Evolutionary conservation across 2,329 filamentous ascomycete genomes (phyloP).

Genomic region (Penicillium oxalicum): DNA sequence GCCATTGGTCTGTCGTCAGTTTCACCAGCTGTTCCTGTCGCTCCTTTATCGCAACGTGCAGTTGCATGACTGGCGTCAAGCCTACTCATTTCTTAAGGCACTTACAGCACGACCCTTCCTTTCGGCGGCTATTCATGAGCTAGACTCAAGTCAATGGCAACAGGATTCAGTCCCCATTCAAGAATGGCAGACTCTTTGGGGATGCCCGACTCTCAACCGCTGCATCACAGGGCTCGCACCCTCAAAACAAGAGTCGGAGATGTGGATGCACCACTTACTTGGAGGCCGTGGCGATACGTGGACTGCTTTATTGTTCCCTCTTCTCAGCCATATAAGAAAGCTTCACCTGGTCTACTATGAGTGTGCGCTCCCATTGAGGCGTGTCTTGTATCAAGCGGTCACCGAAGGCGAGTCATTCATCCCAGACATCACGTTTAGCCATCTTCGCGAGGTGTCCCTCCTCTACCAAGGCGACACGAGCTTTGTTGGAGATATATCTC

Average conservation of each 20-base stretch:
- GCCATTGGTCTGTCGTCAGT: slow-evolving; percentile 21
- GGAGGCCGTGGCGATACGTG: slow-evolving; percentile 23
- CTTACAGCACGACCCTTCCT: slow-evolving; percentile 19
- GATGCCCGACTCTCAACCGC: background rate
- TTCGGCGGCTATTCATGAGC: slow-evolving; percentile 17
- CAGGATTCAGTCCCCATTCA: background rate
- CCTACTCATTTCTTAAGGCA: slow-evolving; percentile 18
- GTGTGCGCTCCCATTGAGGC: slow-evolving; percentile 18
- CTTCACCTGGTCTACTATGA: slow-evolving; percentile 19
- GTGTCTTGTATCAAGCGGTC: slow-evolving; percentile 18
- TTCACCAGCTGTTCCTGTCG: slow-evolving; percentile 24
- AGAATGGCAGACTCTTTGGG: slow-evolving; percentile 5
- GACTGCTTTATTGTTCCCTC: slow-evolving; percentile 23
- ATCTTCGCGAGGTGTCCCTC: slow-evolving; percentile 19
- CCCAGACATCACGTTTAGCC: slow-evolving; percentile 11
- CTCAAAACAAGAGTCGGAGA: slow-evolving; percentile 15
- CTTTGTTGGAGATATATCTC: too few relatives aligned
- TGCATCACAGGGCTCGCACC: slow-evolving; percentile 10
- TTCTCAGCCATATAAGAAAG: slow-evolving; percentile 20
- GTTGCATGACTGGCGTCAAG: slow-evolving; percentile 15
- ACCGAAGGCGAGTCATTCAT: slow-evolving; percentile 16
- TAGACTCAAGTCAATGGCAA: slow-evolving; percentile 22
- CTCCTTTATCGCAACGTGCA: slow-evolving; percentile 18
- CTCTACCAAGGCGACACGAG: slow-evolving; percentile 11
- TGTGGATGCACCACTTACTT: slow-evolving; percentile 20